phyloP scores from a whole-genome alignment of 2,329 filamentous ascomycete genomes.

The Pseudogymnoascus sp. region DNA sequence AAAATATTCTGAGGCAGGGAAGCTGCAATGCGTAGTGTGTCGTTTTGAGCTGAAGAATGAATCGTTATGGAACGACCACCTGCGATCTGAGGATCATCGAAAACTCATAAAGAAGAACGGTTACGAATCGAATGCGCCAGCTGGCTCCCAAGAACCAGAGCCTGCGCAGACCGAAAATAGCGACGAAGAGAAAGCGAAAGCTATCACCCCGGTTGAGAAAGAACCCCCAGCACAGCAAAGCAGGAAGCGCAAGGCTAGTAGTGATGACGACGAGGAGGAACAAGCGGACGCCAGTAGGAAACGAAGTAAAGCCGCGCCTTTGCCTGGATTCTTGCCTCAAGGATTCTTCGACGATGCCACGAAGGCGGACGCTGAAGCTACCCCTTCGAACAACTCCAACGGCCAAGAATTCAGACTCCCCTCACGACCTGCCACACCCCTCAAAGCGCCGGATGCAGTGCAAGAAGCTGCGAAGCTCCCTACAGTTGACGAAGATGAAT shows the following conservation, averaged over 20 bases:
- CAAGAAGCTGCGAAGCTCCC: constrained; percentile 19
- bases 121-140: constrained; percentile 13
- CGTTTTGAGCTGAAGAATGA: constrained; percentile 58
- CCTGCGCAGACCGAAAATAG: not conserved
- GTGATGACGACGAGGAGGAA: constrained; percentile 33
- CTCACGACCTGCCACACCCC: constrained; percentile 54
- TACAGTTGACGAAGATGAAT: constrained; percentile 67
- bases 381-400: constrained; percentile 27
- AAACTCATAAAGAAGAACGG: constrained; percentile 30
- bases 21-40: constrained; percentile 61
- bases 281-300: constrained; percentile 34
- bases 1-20: constrained; percentile 59
- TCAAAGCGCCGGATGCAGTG: constrained; percentile 34
- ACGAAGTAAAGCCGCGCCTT: constrained; percentile 32
- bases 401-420: constrained; percentile 54
- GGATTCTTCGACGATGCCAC: constrained; percentile 27
- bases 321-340: constrained; percentile 26
- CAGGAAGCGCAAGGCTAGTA: constrained; percentile 45
- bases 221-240: not conserved
- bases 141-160: constrained; percentile 6
- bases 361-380: constrained; percentile 35
- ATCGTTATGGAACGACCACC: constrained; percentile 58
- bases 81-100: constrained; percentile 40
- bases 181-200: not conserved
- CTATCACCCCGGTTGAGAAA: not conserved